Conservation (phyloP, 805 yeast species). For the Tetrapisispora pingtungensis region DNA sequence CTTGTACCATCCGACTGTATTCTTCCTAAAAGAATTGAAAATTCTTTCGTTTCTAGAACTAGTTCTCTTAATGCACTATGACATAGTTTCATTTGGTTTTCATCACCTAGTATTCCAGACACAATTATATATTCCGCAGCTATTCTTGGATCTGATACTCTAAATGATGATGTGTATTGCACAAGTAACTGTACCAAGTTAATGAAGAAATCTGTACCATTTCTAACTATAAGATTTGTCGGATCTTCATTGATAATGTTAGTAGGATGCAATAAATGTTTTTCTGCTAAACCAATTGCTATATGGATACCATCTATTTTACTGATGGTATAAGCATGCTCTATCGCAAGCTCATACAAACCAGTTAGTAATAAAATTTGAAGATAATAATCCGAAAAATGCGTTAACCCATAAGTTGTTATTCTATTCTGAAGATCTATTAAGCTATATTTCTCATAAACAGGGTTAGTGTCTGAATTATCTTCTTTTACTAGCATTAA, state of each 20-base stretch:
- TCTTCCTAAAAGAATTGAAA: conserved; percentile 70
- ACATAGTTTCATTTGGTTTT: conserved; percentile 44
- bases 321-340: conserved; percentile 42
- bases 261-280: conserved; percentile 43
- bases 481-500: conserved; percentile 65
- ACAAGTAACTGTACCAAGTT: conserved; percentile 60
- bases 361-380: conserved; percentile 71
- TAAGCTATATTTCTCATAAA: conserved; percentile 64
- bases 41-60: conserved; percentile 79
- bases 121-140: conserved; percentile 81
- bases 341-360: conserved; percentile 69
- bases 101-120: conserved; percentile 44
- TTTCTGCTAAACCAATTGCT: conserved; percentile 69
- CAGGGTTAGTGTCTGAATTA: conserved; percentile 38
- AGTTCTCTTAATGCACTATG: conserved; percentile 78
- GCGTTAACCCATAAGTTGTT: conserved; percentile 60
- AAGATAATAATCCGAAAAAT: conserved; percentile 64
- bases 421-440: conserved; percentile 64
- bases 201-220: conserved; percentile 26
- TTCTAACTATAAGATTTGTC: conserved; percentile 20
- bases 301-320: conserved; percentile 87
- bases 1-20: conserved; percentile 67
- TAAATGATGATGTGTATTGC: conserved; percentile 71
- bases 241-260: conserved; percentile 19
- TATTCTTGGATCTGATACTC: conserved; percentile 75